These are phyloP conservation scores for Mycena crocata DNA, from an alignment of 768 basidiomycete species.

Conservation along the genomic window DNA sequence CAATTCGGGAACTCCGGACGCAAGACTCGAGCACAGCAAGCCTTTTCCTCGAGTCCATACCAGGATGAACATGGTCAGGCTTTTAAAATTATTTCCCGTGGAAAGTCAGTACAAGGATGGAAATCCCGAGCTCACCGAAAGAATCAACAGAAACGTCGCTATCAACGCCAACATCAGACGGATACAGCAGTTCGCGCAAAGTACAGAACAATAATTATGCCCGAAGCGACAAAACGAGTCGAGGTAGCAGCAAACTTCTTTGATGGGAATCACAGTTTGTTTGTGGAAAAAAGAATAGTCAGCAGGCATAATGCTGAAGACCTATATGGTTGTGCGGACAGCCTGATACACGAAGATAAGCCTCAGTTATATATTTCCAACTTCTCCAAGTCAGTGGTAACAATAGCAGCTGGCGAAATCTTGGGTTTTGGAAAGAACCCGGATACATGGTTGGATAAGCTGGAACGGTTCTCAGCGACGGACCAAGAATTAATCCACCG, in stretches of 20 bases:
- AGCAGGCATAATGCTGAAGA: too few species aligned
- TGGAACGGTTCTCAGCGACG: slow-evolving; percentile 6
- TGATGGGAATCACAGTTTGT: too few species aligned
- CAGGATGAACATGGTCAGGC: slow-evolving; percentile 17
- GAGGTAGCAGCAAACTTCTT: too few species aligned
- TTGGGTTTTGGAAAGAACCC: slow-evolving; percentile 28
- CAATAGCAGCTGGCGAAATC: slow-evolving; percentile 28
- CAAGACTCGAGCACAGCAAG: slow-evolving; percentile 7
- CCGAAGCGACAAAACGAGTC: slow-evolving; percentile 33
- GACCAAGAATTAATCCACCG: slow-evolving; percentile 8
- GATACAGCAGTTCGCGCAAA: slow-evolving; percentile 18
- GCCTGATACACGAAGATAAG: too few species aligned
- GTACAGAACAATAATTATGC: slow-evolving; percentile 25
- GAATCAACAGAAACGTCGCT: not conserved
- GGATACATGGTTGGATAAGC: slow-evolving; percentile 28
- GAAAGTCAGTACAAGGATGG: not conserved
- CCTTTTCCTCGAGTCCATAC: not conserved
- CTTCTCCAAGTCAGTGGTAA: slow-evolving; percentile 19
- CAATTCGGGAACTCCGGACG: slow-evolving; percentile 31
- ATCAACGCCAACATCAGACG: not conserved
- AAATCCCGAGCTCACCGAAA: not conserved
- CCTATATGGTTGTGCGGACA: too few species aligned
- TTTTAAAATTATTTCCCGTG: not conserved
- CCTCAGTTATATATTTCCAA: slow-evolving; percentile 18
- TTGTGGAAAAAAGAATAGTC: too few species aligned